Conservation (phyloP, 441 rosid genomes). For the Erodium moschatum region DNA sequence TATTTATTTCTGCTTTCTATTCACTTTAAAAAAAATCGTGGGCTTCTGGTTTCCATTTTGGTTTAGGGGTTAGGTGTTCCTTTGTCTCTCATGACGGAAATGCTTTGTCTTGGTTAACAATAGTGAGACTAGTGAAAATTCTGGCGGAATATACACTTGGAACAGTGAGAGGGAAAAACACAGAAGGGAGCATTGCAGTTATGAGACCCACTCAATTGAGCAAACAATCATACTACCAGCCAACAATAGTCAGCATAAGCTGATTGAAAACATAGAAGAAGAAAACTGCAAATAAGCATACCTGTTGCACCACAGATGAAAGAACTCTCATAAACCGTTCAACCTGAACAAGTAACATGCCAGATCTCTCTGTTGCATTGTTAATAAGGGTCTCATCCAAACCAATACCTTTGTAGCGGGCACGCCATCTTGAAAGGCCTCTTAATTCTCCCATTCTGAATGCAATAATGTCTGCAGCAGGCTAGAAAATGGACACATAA, state of each 20-base stretch:
- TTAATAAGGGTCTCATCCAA: constrained; percentile 64
- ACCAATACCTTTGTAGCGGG: constrained; percentile 70
- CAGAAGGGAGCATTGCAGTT: neutral
- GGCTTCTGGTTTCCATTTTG: neutral
- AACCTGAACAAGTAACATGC: constrained; percentile 70
- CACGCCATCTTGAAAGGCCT: constrained; percentile 92
- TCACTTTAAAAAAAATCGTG: neutral
- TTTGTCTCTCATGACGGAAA: neutral
- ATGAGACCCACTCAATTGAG: neutral
- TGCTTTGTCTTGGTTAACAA: neutral
- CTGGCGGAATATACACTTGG: constrained; percentile 1
- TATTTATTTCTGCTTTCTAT: neutral
- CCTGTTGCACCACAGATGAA: constrained; percentile 83
- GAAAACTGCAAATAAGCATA: constrained; percentile 27
- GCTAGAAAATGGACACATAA: constrained; percentile 45
- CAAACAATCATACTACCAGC: neutral
- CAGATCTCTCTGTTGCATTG: constrained; percentile 65
- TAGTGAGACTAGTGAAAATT: constrained; percentile 1
- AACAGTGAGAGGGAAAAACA: neutral
- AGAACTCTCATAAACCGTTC: constrained; percentile 78
- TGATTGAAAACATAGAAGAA: neutral
- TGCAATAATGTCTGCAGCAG: constrained; percentile 90
- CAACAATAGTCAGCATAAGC: neutral
- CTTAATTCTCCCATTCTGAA: constrained; percentile 91
- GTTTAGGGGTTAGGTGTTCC: neutral